phyloP scores from a whole-genome alignment of 345 rosid species.

The Luvunga scandens region DNA sequence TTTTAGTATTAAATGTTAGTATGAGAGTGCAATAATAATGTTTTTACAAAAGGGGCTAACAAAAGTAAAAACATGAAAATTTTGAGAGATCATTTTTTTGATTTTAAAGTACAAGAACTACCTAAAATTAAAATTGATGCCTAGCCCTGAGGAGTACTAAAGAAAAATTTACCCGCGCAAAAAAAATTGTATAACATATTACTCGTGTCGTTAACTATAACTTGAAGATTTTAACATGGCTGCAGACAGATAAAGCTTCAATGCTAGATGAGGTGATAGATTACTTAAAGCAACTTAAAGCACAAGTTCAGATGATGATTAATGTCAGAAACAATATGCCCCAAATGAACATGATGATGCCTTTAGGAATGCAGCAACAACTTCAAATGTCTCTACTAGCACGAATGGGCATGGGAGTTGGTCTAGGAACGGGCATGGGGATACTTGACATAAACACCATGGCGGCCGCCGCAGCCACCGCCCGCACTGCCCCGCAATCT shows the following conservation, averaged over 20 bases:
- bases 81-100: too few species aligned
- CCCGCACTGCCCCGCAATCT: not conserved
- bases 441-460: constrained; percentile 26
- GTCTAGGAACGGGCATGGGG: constrained; percentile 36
- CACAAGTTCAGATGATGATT: constrained; percentile 49
- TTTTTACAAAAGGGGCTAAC: too few species aligned
- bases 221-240: not conserved
- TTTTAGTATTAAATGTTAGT: too few species aligned
- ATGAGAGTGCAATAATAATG: too few species aligned
- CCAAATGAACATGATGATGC: constrained; percentile 52
- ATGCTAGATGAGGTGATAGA: constrained; percentile 61
- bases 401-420: constrained; percentile 38
- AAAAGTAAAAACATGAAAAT: too few species aligned
- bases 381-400: constrained; percentile 61
- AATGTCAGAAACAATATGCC: constrained; percentile 36
- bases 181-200: too few species aligned
- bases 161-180: too few species aligned
- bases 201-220: too few species aligned
- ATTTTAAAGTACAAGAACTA: too few species aligned
- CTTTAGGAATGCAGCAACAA: constrained; percentile 37
- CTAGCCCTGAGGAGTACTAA: too few species aligned
- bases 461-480: constrained; percentile 1
- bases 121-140: too few species aligned
- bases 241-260: constrained; percentile 62
- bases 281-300: constrained; percentile 52